Percentiles rank a stretch among this genome's conserved stretches.
phyloP scores from a whole-genome alignment of 2,329 filamentous ascomycete species.

The Ophiocordyceps camponoti-floridani region DNA sequence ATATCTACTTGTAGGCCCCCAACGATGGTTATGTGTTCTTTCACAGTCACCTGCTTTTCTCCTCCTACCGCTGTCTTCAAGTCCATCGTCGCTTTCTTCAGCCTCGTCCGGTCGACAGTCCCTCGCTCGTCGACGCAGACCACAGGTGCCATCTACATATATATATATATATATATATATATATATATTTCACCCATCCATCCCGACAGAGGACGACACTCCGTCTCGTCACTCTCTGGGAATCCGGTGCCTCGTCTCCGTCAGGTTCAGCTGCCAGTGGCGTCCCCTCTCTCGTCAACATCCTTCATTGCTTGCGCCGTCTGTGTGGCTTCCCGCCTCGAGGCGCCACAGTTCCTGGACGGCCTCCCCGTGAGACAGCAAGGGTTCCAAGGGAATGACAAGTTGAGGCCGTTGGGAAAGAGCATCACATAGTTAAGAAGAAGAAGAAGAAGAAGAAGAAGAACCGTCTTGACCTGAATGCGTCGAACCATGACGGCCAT shows the following conservation, averaged over 20 bases:
- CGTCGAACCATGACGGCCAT: slow-evolving; percentile 11
- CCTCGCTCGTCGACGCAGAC: background rate
- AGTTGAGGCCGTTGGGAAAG: background rate
- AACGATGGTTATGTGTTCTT: slow-evolving; percentile 1
- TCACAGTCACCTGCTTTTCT: background rate
- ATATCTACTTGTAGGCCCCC: slow-evolving; percentile 6
- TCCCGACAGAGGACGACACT: background rate
- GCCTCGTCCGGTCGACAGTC: background rate
- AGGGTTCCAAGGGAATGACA: background rate
- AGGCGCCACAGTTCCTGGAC: background rate
- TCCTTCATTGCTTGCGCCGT: background rate
- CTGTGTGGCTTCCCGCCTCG: background rate
- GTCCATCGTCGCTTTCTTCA: background rate
- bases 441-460: no score
- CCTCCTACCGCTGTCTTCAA: background rate
- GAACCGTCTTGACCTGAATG: background rate
- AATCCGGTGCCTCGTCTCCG: background rate
- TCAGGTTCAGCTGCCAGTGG: background rate
- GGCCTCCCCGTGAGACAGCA: no score
- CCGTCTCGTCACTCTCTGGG: background rate
- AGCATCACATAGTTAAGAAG: no score
- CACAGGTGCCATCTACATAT: no score
- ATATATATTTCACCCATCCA: background rate
- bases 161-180: background rate
- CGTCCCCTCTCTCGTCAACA: background rate